These are phyloP conservation scores for Trichosporon coremiiforme DNA, from an alignment of 1,284 basidiomycete genomes.

Conservation along the genomic window DNA sequence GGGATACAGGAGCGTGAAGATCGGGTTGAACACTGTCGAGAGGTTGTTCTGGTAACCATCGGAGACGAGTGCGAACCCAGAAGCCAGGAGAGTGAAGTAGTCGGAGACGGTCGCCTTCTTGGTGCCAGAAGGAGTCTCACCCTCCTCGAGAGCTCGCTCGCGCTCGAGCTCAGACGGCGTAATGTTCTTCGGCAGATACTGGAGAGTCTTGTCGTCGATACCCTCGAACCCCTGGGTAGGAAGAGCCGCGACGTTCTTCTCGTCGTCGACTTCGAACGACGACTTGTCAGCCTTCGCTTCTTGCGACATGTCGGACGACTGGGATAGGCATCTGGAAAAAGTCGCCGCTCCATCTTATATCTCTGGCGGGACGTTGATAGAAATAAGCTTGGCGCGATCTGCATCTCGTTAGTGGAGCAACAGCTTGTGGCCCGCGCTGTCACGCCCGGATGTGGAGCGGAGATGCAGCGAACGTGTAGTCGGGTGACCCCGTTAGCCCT, in stretches of 20 bases:
- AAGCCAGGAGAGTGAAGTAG: slow-evolving; percentile 40
- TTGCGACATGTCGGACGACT: neutral
- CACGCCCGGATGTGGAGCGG: neutral
- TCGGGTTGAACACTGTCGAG: slow-evolving; percentile 35
- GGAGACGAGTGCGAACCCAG: slow-evolving; percentile 38
- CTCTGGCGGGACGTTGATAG: neutral
- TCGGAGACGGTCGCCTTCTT: slow-evolving; percentile 24
- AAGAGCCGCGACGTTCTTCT: neutral
- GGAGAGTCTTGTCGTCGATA: neutral
- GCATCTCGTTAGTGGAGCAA: neutral
- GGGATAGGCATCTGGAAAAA: neutral
- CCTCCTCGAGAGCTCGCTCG: neutral
- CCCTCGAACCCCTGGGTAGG: neutral
- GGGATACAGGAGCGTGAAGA: slow-evolving; percentile 28
- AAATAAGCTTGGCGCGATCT: neutral
- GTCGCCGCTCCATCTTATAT: neutral
- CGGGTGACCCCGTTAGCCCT: neutral
- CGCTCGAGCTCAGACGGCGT: neutral
- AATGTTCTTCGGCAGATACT: neutral
- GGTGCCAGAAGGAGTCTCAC: neutral
- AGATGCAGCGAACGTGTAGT: neutral
- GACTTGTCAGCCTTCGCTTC: neutral
- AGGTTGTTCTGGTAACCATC: slow-evolving; percentile 53
- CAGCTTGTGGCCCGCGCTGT: neutral
- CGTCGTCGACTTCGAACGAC: neutral